Base-by-base conservation (phyloP, 352 stramenopile genomes). In the Phytophthora pluvialis region DNA sequence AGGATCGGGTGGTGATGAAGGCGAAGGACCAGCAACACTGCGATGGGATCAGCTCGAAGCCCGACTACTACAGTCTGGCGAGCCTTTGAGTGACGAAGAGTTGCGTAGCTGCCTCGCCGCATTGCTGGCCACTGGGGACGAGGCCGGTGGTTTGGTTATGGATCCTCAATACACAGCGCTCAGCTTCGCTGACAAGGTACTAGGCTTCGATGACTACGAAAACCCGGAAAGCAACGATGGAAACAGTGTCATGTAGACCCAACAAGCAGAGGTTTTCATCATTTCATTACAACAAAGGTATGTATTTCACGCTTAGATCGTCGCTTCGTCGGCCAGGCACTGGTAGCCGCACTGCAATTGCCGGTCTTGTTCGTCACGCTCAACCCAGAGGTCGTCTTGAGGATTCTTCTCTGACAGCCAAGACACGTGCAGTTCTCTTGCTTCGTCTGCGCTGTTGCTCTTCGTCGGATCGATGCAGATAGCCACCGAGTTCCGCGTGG, bases 141-240 rank as follows among this genome's bases (percentile, higher is more conserved):
- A 42, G 1, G 44, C 39, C 5, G 63, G 55, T 9, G 67, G 61
- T 5, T 39, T 67, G 5, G 54, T 68, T 3, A 80, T 90, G 78
- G 80, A 84, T 38, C 8, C 60, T 40, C 55, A 78, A 9, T 91
- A 91, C 58, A 81, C 82, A 4, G 77, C 84, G 12, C 49, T 85
- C 21, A 84, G 45, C 21, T 97, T 97, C 51, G 86, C 81, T 1
- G 81, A 94, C 59, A 90, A 96, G 36, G 76, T 97, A 0, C 72
- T 97, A 2, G 91, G 91, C 13, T 97, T 97, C 66, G 90, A 97
- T 54, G 89, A 96, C 70, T 94, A 92, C 52, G 79, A 91, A 7
- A 47, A 67, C 9, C 44, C 59, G 13, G 55, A 76, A 28, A 47
- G 39, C 15, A 49, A 38, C 3, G 46, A 45, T 44, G 39, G 15